phyloP scores from a whole-genome alignment of 2,329 filamentous ascomycete genomes.

The Fusarium solani-melongenae region DNA sequence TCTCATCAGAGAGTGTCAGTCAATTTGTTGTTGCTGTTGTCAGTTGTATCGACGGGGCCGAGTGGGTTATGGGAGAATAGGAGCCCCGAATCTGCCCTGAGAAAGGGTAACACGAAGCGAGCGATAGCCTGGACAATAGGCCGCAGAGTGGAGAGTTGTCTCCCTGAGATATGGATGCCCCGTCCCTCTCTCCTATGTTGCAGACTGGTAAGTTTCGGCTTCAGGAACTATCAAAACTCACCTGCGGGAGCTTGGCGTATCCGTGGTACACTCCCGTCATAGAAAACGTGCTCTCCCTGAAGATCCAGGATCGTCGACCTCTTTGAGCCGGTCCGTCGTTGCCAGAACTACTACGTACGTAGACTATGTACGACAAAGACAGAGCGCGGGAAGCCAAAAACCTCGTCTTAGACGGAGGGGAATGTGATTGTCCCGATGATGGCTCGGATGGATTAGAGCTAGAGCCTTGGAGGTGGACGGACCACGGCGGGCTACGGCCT shows the following conservation, averaged over 20 bases:
- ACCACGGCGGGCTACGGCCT: constrained; percentile 25
- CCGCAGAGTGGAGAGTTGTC: not conserved
- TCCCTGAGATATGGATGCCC: not conserved
- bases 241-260: constrained; percentile 17
- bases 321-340: constrained; percentile 17
- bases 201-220: constrained; percentile 17
- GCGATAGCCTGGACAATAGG: not conserved
- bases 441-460: constrained; percentile 32
- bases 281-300: constrained; percentile 29
- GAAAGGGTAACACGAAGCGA: not conserved
- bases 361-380: not conserved
- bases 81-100: constrained; percentile 1
- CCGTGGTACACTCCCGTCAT: constrained; percentile 17
- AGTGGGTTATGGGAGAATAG: not conserved
- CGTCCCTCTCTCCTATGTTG: constrained; percentile 9
- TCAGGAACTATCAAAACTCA: constrained; percentile 22
- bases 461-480: constrained; percentile 30
- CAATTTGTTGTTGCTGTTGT: constrained; percentile 10
- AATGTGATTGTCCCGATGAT: constrained; percentile 40
- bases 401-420: constrained; percentile 25
- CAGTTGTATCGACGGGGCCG: not conserved
- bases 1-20: constrained; percentile 11
- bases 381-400: constrained; percentile 11
- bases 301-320: constrained; percentile 23
- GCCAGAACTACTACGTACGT: constrained; percentile 21